Percentiles rank a stretch among this genome's conserved stretches.
phyloP scores from a whole-genome alignment of 352 stramenopile genomes.

The Globisporangium perplexum region DNA sequence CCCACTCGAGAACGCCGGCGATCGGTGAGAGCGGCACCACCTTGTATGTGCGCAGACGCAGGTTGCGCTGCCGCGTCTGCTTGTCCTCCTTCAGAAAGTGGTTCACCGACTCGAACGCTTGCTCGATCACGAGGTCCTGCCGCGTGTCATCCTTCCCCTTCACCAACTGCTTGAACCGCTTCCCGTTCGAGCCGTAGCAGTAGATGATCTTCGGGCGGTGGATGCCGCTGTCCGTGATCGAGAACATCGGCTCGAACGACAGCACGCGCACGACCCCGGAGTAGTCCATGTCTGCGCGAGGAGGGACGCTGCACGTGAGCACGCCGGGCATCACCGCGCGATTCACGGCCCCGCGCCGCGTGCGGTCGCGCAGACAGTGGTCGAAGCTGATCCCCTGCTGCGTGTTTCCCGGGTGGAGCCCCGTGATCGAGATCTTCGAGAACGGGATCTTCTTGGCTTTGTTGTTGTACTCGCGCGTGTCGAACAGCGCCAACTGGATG shows the following conservation, averaged over 20 bases:
- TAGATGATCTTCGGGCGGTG: constrained; percentile 97
- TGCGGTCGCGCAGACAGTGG: constrained; percentile 57
- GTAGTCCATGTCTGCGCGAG: constrained; percentile 78
- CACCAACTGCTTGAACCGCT: constrained; percentile 93
- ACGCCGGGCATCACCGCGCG: constrained; percentile 61
- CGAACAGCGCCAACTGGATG: constrained; percentile 74
- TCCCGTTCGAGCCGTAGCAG: constrained; percentile 92
- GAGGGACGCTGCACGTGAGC: constrained; percentile 67
- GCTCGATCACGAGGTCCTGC: constrained; percentile 88
- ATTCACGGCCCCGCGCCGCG: constrained; percentile 24
- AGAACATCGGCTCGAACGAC: constrained; percentile 90
- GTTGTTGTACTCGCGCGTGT: constrained; percentile 71
- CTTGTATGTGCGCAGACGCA: constrained; percentile 96
- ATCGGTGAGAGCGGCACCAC: constrained; percentile 89
- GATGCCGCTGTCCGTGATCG: constrained; percentile 93
- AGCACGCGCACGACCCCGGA: constrained; percentile 74
- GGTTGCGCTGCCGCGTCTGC: constrained; percentile 49
- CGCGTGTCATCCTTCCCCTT: constrained; percentile 91
- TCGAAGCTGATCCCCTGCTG: constrained; percentile 41
- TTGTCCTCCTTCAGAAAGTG: constrained; percentile 77
- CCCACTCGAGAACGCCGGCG: constrained; percentile 97
- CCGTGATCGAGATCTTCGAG: constrained; percentile 45
- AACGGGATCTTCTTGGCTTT: constrained; percentile 71
- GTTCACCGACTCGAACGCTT: constrained; percentile 89
- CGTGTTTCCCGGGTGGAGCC: constrained; percentile 17